Conservation (phyloP, 129 eudicot species). For the Tagetes patula region DNA sequence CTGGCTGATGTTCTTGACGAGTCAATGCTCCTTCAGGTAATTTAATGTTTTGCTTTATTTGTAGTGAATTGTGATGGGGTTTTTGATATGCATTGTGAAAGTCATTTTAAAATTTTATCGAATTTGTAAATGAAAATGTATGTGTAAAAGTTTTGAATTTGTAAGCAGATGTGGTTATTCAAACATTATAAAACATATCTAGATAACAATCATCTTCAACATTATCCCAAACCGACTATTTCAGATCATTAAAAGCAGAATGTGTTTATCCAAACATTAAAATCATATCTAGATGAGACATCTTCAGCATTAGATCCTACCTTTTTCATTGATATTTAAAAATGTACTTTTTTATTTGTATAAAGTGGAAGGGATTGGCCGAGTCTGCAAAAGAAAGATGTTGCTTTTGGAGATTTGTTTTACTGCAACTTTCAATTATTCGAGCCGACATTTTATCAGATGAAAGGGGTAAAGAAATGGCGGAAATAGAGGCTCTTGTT, state of each 20-base stretch:
- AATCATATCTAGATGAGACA: background rate
- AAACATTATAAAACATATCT: background rate
- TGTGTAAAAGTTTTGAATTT: background rate
- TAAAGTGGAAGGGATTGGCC: constrained; percentile 87
- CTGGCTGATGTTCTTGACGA: constrained; percentile 83
- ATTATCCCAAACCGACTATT: background rate
- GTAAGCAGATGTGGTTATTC: background rate
- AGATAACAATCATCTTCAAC: background rate
- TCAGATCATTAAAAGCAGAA: background rate
- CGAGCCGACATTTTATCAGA: constrained; percentile 65
- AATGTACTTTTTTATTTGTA: background rate
- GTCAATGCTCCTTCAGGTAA: constrained; percentile 87
- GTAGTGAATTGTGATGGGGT: background rate
- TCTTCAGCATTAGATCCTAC: background rate
- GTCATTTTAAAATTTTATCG: background rate
- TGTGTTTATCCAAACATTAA: background rate
- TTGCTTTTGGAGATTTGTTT: constrained; percentile 91
- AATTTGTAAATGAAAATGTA: constrained; percentile 6
- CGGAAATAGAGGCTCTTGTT: constrained; percentile 84
- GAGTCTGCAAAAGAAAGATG: constrained; percentile 71
- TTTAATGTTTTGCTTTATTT: constrained; percentile 11
- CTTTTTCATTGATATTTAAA: constrained; percentile 18
- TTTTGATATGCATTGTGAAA: constrained; percentile 4
- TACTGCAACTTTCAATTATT: constrained; percentile 70
- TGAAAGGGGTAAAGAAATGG: constrained; percentile 68